phyloP scores from a whole-genome alignment of 441 rosid species.

The Pelargonium myrrhifolium region DNA sequence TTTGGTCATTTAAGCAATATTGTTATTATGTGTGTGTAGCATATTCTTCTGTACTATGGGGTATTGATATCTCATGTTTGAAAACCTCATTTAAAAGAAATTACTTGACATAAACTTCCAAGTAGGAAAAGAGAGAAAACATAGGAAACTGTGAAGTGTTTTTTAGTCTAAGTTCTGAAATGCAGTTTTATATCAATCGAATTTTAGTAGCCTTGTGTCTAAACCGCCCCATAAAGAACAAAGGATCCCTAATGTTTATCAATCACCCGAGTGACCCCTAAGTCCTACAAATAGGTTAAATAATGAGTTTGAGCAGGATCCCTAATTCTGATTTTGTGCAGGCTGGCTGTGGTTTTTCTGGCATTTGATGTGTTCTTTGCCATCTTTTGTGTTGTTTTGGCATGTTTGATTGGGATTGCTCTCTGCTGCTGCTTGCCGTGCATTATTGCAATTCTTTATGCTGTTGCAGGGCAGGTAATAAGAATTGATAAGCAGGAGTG shows the following conservation, averaged over 20 bases:
- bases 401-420: constrained; percentile 91
- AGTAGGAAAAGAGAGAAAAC: too few relatives aligned
- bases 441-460: constrained; percentile 82
- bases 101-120: too few relatives aligned
- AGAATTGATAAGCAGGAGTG: background rate
- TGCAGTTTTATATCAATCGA: too few relatives aligned
- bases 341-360: constrained; percentile 93
- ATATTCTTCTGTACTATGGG: constrained; percentile 1
- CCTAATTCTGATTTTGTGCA: constrained; percentile 38
- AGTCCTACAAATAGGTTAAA: background rate
- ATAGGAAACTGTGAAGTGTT: background rate
- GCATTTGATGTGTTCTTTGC: constrained; percentile 95
- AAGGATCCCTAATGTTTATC: too few relatives aligned
- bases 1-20: background rate
- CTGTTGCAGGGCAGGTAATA: constrained; percentile 89
- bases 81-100: background rate
- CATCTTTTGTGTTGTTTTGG: constrained; percentile 85
- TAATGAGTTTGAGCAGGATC: background rate
- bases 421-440: constrained; percentile 96
- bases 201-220: too few relatives aligned
- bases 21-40: background rate
- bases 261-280: background rate
- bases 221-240: too few relatives aligned
- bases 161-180: too few relatives aligned
- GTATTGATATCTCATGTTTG: background rate